Conservation (phyloP, 208 protist species). For the Cochliopodium minus region DNA sequence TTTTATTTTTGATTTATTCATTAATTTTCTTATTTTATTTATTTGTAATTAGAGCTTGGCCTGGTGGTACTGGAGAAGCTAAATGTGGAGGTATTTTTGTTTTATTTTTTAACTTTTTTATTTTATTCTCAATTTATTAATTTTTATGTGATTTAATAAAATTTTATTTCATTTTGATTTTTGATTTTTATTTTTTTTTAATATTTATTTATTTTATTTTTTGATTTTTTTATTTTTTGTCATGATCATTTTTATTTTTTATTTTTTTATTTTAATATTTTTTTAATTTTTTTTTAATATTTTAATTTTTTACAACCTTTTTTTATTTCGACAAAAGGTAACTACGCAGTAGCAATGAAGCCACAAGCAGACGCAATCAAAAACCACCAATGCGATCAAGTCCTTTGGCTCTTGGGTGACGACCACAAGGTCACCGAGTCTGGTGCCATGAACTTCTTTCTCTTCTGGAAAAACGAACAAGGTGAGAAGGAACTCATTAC, state of each 20-base stretch:
- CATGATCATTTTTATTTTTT: no score
- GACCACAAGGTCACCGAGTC: constrained; percentile 81
- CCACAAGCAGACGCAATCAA: constrained; percentile 53
- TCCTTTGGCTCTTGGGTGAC: constrained; percentile 83
- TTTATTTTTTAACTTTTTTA: background rate
- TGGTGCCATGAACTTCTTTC: constrained; percentile 89
- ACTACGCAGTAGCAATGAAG: constrained; percentile 67
- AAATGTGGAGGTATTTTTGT: constrained; percentile 63
- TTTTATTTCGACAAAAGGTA: no score
- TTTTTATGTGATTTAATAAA: no score
- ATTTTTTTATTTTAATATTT: no score
- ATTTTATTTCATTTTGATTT: no score
- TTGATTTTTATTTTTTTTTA: no score
- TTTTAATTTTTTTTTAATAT: no score
- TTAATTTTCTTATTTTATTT: no score
- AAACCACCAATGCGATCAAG: constrained; percentile 78
- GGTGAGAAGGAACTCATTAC: constrained; percentile 49
- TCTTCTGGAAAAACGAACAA: constrained; percentile 36
- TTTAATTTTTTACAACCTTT: no score
- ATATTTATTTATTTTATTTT: no score
- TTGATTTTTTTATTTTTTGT: no score
- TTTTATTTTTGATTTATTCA: background rate
- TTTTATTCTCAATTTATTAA: no score
- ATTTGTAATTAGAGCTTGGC: constrained; percentile 86
- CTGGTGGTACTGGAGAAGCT: constrained; percentile 67